These are phyloP conservation scores for Paramecium sexaurelia DNA, from an alignment of 73 alveolate species.

Conservation along the genomic window DNA sequence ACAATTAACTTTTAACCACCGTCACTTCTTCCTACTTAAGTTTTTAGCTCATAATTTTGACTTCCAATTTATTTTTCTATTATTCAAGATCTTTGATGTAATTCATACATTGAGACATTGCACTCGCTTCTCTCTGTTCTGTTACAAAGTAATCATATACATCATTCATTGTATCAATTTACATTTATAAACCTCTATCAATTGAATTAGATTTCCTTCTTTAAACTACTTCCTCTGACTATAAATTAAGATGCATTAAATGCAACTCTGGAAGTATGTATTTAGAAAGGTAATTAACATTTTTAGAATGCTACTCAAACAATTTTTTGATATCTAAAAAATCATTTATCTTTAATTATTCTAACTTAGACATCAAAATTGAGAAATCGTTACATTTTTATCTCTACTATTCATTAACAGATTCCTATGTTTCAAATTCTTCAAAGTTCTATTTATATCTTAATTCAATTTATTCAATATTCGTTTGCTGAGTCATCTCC, in stretches of 20 bases:
- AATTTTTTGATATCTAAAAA: neutral
- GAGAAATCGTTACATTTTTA: neutral
- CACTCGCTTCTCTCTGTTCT: slow-evolving; percentile 40
- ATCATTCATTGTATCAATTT: slow-evolving; percentile 50
- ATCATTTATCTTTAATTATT: neutral
- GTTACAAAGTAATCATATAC: slow-evolving; percentile 20
- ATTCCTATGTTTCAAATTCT: slow-evolving; percentile 4
- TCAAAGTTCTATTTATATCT: slow-evolving; percentile 25
- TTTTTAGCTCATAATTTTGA: neutral
- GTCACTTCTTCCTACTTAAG: neutral
- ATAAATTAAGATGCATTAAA: neutral
- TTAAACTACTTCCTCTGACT: neutral
- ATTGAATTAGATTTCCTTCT: slow-evolving; percentile 49
- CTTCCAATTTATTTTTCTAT: slow-evolving; percentile 10
- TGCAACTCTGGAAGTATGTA: slow-evolving; percentile 42
- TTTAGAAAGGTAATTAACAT: slow-evolving; percentile 26
- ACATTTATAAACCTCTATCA: slow-evolving; percentile 13
- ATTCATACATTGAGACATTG: neutral
- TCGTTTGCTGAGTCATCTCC: slow-evolving; percentile 15
- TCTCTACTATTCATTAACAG: slow-evolving; percentile 17
- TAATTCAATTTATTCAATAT: neutral
- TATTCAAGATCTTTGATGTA: slow-evolving; percentile 35
- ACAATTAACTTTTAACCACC: neutral
- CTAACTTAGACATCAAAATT: slow-evolving; percentile 14
- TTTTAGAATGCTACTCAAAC: slow-evolving; percentile 30